Evolutionary conservation across 2,329 filamentous ascomycete species (phyloP), one percentile per base, ranked within the genome.

Genomic region (Cladophialophora exuberans): DNA sequence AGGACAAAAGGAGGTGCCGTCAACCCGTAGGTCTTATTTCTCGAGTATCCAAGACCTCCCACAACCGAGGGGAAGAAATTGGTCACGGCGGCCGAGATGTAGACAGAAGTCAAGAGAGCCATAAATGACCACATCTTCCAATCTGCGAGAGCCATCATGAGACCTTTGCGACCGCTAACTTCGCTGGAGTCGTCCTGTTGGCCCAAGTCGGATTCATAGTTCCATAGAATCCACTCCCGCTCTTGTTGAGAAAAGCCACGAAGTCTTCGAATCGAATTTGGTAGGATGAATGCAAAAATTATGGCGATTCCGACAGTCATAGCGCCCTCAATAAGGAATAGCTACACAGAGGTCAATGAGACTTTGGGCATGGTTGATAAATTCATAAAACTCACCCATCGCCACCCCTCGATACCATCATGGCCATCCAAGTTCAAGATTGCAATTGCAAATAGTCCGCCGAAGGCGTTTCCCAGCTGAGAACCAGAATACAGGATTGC

Each of bases 51-150:
- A 2, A 90, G 79, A 5, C 85, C 87, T 54, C 78, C 75, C 43
- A 90, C 86, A 50, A 91, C 85, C 0, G 86, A 87, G 0, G 84
- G 84, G 71, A 87, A 86, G 73, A 87, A 88, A 68, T 85, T 86
- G 35, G 82, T 86, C 13, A 87, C 82, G 6, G 82, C 82, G 42
- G 78, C 82, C 20, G 78, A 77, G 10, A 78, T 75, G 48, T 57
- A 54, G 28, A 35, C 68, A 63, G 57, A 65, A n/a, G 39, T 52
- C 61, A 59, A 64, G 25, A 67, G 66, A 1, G 67, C 67, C 61
- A 69, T 66, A 4, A 74, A 62, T 5, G 73, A 61, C 71, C 72
- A 74, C 6, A 66, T 68, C 62, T 73, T 73, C 26, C 64, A 61
- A 36, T 74, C 72, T 6, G 50, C 56, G 3, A 69, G 57, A 5